Base-by-base conservation (phyloP, 805 yeast species). In the Schwanniomyces pseudopolymorphus region DNA sequence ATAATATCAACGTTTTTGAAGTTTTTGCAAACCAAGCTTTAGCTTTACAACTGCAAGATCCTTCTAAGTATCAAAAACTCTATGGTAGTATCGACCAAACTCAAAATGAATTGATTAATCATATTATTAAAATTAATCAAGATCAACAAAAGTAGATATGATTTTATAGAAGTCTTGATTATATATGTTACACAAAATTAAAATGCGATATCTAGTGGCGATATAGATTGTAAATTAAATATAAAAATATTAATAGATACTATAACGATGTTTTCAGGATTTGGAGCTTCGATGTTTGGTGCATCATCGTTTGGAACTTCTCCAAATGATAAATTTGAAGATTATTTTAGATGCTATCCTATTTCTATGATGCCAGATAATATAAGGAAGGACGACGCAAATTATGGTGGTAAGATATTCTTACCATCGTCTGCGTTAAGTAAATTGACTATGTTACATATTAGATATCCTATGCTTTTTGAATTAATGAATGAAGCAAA, bases 401-500 rank as follows among this genome's bases (percentile, higher is more conserved):
- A 94, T 60, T 92, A 69, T 67, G 98, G 99, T 10, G 99, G 99
- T 52, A 94, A 94, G 71, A 89, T 94, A 45, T 90, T 92, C 52
- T 66, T 94, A 42, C 99, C 99, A 4, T 94, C 96, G 19, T 87
- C 96, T 33, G 94, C 98, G 0, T 77, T 94, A 52, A 87, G 85
- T 63, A 89, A 87, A 61, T 75, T 94, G 48, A 86, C 97, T 3
- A 87, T 88, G 88, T 72, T 94, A 35, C 92, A 91, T 61, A 89
- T 94, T 48, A 76, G 96, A 55, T 94, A 94, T 60, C 99, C 99
- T 0, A 94, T 94, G 99, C 74, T 94, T 41, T 94, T 94, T 60
- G 87, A 86, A 63, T 69, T 94, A 35, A 72, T 74, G 27, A 86
- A 87, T 45, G 95, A 85, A 55, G 85, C 80, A 31, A 72, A 79